phyloP scores from a whole-genome alignment of 345 rosid genomes.

The Anacardium occidentale region DNA sequence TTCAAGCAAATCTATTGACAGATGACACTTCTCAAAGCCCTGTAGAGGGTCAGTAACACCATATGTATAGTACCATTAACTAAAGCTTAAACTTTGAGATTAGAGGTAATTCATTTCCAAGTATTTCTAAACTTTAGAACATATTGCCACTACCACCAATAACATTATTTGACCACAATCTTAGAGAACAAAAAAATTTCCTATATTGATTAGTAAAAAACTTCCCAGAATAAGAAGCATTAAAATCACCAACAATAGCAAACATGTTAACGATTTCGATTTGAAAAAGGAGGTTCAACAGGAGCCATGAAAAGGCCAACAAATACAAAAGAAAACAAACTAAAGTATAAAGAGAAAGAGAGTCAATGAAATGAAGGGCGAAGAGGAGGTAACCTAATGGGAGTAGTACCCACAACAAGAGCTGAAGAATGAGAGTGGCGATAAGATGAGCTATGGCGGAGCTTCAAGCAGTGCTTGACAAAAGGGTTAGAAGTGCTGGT shows the following conservation, averaged over 20 bases:
- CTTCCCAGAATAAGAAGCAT: neutral
- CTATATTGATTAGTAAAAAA: neutral
- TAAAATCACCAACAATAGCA: neutral
- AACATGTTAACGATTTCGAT: neutral
- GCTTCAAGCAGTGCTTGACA: slow-evolving; percentile 89
- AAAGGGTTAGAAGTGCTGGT: slow-evolving; percentile 78
- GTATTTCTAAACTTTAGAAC: neutral
- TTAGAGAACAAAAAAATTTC: neutral
- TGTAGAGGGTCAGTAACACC: neutral
- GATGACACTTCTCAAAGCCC: neutral
- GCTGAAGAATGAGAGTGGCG: slow-evolving; percentile 75
- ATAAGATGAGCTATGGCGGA: slow-evolving; percentile 71
- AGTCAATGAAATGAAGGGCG: neutral
- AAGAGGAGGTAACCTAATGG: slow-evolving; percentile 54
- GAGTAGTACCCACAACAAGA: slow-evolving; percentile 76
- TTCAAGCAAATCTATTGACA: neutral
- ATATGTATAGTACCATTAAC: neutral
- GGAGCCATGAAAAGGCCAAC: neutral
- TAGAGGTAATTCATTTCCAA: neutral
- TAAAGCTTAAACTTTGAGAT: neutral
- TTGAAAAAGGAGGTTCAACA: neutral
- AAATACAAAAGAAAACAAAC: neutral
- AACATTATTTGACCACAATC: neutral
- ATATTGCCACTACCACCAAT: neutral
- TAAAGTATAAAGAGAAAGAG: neutral